Conservation (phyloP, 1,284 basidiomycete species). For the Cryptococcus sp. region DNA sequence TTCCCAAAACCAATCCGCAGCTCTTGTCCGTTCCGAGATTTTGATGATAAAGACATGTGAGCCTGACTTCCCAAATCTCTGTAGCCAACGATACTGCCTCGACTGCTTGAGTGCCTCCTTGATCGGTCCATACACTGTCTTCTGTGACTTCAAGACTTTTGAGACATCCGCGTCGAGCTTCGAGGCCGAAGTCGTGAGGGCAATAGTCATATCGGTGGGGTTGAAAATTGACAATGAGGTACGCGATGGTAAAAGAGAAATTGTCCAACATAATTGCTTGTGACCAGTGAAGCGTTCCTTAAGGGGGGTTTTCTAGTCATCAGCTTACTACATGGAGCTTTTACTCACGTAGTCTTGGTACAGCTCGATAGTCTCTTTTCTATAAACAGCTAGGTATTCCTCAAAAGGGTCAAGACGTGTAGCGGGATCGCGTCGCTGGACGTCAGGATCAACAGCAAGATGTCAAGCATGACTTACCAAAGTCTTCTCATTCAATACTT, state of each 20-base stretch:
- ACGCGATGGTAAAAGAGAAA: conserved; percentile 30
- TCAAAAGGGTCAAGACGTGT: conserved; percentile 33
- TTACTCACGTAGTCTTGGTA: conserved; percentile 40
- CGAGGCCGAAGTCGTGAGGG: conserved; percentile 30
- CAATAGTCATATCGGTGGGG: conserved; percentile 37
- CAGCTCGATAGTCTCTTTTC: conserved; percentile 38
- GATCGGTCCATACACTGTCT: conserved; percentile 12
- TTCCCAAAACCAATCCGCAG: conserved; percentile 48
- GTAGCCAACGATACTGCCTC: conserved; percentile 33
- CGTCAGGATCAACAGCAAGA: too few relatives aligned
- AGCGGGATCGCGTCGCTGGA: conserved; percentile 37
- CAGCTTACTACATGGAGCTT: neutral
- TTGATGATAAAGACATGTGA: conserved; percentile 43
- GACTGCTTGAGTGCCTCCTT: conserved; percentile 29
- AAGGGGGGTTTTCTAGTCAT: conserved; percentile 21
- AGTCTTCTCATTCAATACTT: conserved; percentile 31
- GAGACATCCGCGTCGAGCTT: conserved; percentile 21
- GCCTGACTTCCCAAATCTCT: conserved; percentile 15
- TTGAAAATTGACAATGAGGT: conserved; percentile 42
- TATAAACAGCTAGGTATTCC: conserved; percentile 43
- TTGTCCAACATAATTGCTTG: conserved; percentile 39
- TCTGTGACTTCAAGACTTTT: conserved; percentile 8
- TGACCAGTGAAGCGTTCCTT: conserved; percentile 26
- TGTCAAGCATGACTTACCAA: conserved; percentile 21
- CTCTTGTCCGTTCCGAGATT: conserved; percentile 35